Conservation (phyloP, 352 stramenopile genomes). For the Lagenidium giganteum region DNA sequence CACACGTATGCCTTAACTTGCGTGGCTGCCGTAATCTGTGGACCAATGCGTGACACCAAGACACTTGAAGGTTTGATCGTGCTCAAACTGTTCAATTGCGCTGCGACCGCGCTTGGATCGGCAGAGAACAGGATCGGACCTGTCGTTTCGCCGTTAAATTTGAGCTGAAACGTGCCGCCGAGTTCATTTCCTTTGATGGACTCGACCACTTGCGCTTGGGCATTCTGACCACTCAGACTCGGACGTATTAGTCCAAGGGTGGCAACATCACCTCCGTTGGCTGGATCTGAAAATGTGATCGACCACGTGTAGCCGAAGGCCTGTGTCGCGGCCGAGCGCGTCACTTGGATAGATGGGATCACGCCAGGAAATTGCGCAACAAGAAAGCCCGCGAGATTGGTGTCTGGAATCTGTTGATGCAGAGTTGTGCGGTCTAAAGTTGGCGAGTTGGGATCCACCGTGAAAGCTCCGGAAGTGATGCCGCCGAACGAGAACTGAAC, state of each 20-base stretch:
- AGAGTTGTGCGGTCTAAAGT: conserved; percentile 19
- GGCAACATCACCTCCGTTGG: conserved; percentile 82
- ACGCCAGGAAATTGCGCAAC: conserved; percentile 22
- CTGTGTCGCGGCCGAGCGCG: conserved; percentile 54
- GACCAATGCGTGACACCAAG: conserved; percentile 61
- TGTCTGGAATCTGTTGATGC: conserved; percentile 25
- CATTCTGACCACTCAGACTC: conserved; percentile 27
- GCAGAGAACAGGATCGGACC: conserved; percentile 86
- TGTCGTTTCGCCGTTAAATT: conserved; percentile 93
- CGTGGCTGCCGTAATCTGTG: conserved; percentile 23
- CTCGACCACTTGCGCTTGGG: conserved; percentile 55
- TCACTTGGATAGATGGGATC: conserved; percentile 45
- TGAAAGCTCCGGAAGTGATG: conserved; percentile 38
- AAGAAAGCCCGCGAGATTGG: conserved; percentile 35
- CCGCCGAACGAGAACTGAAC: conserved; percentile 62
- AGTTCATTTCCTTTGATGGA: conserved; percentile 85
- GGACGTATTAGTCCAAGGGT: conserved; percentile 34
- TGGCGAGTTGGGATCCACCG: too few species aligned
- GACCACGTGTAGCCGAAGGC: conserved; percentile 77
- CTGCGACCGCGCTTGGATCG: conserved; percentile 74
- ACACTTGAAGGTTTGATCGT: conserved; percentile 92
- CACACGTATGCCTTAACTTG: conserved; percentile 89
- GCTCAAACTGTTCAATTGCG: conserved; percentile 89
- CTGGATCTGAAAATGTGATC: conserved; percentile 54
- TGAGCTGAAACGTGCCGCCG: conserved; percentile 88